A percentile compares a stretch with the other conserved stretches of the same genome.
Evolutionary conservation across 2,329 filamentous ascomycete species (phyloP).

Genomic region (Trichoderma sp.): DNA sequence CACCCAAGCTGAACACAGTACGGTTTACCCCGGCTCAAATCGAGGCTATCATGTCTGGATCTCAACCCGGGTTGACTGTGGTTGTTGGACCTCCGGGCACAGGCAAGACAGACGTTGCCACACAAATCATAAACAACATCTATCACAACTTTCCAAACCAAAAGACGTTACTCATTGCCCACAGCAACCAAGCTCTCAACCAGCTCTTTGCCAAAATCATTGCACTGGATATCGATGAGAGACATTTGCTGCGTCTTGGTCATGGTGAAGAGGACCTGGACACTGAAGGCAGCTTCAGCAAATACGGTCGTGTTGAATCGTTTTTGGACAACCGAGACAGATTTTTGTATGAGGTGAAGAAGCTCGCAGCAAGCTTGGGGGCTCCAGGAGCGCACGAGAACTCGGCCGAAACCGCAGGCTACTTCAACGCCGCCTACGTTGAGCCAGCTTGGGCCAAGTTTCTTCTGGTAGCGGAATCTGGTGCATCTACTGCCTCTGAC

Average conservation of each 20-base stretch:
- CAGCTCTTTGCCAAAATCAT: slow-evolving; percentile 98
- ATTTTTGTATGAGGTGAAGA: slow-evolving; percentile 79
- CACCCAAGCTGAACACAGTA: slow-evolving; percentile 75
- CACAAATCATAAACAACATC: slow-evolving; percentile 97
- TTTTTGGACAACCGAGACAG: slow-evolving; percentile 84
- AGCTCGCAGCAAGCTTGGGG: slow-evolving; percentile 77
- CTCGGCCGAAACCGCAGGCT: slow-evolving; percentile 93
- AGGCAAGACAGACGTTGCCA: slow-evolving; percentile 98
- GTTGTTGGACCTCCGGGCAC: slow-evolving; percentile 95
- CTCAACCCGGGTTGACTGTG: slow-evolving; percentile 88
- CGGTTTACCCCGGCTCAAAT: slow-evolving; percentile 90
- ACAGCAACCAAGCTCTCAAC: slow-evolving; percentile 97
- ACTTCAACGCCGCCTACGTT: slow-evolving; percentile 92
- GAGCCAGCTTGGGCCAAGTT: slow-evolving; percentile 87
- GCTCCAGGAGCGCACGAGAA: slow-evolving; percentile 93
- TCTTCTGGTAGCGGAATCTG: slow-evolving; percentile 55
- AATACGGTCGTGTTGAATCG: slow-evolving; percentile 89
- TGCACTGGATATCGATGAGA: slow-evolving; percentile 91
- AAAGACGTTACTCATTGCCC: slow-evolving; percentile 86
- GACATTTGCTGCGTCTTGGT: slow-evolving; percentile 86
- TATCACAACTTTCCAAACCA: slow-evolving; percentile 97
- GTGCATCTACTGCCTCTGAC: slow-evolving; percentile 56
- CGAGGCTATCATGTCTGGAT: slow-evolving; percentile 89
- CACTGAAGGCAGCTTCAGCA: slow-evolving; percentile 84
- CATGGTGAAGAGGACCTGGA: slow-evolving; percentile 94